phyloP scores from a whole-genome alignment of 2,329 filamentous ascomycete species.

The Aspergillus carbonarius region DNA sequence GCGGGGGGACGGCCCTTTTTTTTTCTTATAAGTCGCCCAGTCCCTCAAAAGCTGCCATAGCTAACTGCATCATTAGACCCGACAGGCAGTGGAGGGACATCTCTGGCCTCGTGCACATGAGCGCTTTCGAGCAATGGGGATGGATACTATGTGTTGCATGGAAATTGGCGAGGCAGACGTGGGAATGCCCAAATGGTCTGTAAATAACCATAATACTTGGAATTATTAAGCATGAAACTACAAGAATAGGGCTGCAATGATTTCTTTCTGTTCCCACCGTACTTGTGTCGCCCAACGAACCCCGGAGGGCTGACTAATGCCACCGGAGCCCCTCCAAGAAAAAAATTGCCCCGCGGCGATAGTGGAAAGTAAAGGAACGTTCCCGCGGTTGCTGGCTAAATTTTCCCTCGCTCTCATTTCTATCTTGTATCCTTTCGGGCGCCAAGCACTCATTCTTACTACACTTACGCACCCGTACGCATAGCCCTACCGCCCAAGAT shows the following conservation, averaged over 20 bases:
- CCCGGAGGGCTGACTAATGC: conserved; percentile 20
- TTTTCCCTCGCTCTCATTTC: background rate
- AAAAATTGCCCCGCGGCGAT: conserved; percentile 23
- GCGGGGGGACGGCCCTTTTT: conserved; percentile 8
- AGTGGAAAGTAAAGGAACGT: conserved; percentile 32
- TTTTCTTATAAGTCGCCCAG: conserved; percentile 15
- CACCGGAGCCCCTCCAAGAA: conserved; percentile 23
- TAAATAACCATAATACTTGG: background rate
- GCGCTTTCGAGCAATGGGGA: background rate
- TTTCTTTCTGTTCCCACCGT: background rate
- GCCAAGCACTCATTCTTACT: background rate
- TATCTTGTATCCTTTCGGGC: background rate
- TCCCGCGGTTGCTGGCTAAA: conserved; percentile 16
- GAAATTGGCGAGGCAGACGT: background rate
- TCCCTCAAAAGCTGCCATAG: background rate
- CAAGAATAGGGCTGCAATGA: background rate
- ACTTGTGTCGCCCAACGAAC: background rate
- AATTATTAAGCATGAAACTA: background rate
- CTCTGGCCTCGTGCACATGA: background rate
- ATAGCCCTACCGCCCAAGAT: conserved; percentile 19
- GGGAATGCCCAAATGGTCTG: background rate
- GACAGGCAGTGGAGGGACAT: background rate
- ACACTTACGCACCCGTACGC: background rate
- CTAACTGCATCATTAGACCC: conserved; percentile 8
- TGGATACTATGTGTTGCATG: background rate